Conservation (phyloP, 768 basidiomycete genomes). For the Rhodotorula babjevae region DNA sequence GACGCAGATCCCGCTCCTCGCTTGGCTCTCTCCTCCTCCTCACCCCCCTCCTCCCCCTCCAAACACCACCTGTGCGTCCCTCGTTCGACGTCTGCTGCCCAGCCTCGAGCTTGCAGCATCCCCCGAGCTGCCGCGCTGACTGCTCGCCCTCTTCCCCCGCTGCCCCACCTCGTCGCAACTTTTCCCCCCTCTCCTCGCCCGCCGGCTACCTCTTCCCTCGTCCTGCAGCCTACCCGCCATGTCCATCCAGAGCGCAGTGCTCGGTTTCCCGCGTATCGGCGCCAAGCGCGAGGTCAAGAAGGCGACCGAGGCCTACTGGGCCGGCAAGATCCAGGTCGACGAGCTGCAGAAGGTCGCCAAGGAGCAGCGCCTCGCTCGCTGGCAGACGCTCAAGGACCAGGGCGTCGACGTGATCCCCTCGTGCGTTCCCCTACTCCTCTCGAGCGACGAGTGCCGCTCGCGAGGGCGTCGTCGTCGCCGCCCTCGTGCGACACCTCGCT, state of each 20-base stretch:
- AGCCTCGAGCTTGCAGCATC: neutral
- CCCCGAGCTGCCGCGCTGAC: neutral
- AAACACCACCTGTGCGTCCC: neutral
- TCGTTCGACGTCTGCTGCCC: neutral
- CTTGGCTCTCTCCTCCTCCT: neutral
- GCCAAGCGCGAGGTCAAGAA: slow-evolving; percentile 59
- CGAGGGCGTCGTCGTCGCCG: neutral
- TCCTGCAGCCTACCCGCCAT: neutral
- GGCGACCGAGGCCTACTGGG: slow-evolving; percentile 94
- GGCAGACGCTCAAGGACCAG: slow-evolving; percentile 74
- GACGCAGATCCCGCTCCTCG: neutral
- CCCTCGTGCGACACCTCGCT: neutral
- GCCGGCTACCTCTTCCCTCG: neutral
- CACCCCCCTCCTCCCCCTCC: too few species aligned
- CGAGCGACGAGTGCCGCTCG: neutral
- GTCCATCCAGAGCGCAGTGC: slow-evolving; percentile 60
- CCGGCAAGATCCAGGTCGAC: slow-evolving; percentile 76
- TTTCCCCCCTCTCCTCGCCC: neutral
- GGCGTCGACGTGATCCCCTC: slow-evolving; percentile 89
- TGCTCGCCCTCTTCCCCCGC: neutral
- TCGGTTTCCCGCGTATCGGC: slow-evolving; percentile 92
- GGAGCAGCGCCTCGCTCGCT: slow-evolving; percentile 79
- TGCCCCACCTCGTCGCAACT: neutral
- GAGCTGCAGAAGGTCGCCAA: slow-evolving; percentile 83
- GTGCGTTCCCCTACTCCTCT: slow-evolving; percentile 51